These are phyloP conservation scores for Candida orba DNA, from an alignment of 805 yeast species.

Conservation along the genomic window DNA sequence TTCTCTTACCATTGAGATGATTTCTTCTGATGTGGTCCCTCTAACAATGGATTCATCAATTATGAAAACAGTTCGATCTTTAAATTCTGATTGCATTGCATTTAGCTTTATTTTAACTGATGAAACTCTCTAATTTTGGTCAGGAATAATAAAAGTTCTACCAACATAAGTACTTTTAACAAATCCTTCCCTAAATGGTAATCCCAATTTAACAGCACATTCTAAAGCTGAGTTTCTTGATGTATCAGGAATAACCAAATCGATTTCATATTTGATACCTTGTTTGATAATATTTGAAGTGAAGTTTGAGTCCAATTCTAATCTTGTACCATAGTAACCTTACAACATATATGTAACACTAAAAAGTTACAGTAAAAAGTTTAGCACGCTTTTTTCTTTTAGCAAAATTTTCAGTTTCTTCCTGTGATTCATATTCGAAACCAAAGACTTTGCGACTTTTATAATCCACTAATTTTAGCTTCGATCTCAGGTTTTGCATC, in stretches of 20 bases:
- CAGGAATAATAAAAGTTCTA: constrained; percentile 97
- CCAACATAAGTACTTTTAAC: constrained; percentile 96
- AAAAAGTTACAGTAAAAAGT: too few relatives aligned
- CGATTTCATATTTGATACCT: constrained; percentile 53
- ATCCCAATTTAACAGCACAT: constrained; percentile 71
- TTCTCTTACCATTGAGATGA: constrained; percentile 96
- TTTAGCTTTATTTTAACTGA: constrained; percentile 91
- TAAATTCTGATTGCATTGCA: constrained; percentile 92
- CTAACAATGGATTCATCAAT: constrained; percentile 97
- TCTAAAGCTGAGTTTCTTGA: constrained; percentile 91
- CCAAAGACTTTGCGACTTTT: too few relatives aligned
- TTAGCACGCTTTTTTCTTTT: too few relatives aligned
- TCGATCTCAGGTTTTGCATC: too few relatives aligned
- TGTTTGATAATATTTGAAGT: constrained; percentile 64
- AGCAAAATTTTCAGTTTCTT: too few relatives aligned
- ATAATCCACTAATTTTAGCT: too few relatives aligned
- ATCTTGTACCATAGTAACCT: too few relatives aligned
- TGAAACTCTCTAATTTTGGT: constrained; percentile 88
- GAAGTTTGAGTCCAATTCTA: constrained; percentile 87
- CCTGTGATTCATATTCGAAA: too few relatives aligned
- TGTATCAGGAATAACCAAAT: constrained; percentile 95
- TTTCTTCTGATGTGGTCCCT: constrained; percentile 95
- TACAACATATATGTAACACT: too few relatives aligned
- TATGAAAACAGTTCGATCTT: constrained; percentile 73
- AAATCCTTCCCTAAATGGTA: constrained; percentile 94